Base-by-base conservation (phyloP, 768 basidiomycete genomes). In the Boletus pseudo-olivaceus region DNA sequence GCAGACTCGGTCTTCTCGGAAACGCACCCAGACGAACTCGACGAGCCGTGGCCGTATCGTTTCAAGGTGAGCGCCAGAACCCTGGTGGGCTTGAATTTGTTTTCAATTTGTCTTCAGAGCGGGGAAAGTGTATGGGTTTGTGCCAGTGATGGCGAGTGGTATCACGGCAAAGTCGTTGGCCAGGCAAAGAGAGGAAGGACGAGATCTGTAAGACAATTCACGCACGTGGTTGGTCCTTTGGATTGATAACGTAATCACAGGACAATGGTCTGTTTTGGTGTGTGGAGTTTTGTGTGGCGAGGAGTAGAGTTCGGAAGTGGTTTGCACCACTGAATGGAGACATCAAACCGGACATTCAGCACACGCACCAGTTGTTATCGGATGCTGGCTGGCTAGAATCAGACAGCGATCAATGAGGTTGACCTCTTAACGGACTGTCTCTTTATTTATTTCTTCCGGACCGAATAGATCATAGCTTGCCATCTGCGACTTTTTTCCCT, bases 311-410 rank as follows among this genome's bases (percentile, higher is more conserved):
- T 32, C 79, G 84, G 33, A 83, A 81, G 64, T 83, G 81, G 63
- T 81, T 83, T 62, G 77, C 84, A 2, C 84, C 85, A 7, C 69
- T 83, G 46, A 81, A 85, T 50, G 85, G 84, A 17, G 83, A 85
- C 56, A 77, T 87, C 51, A 87, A 87, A 66, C 84, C 85, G 3
- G 77, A 87, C 62, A 78, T 60, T 1, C 49, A 66, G 20, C 71
- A 77, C 51, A 74, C 79, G 3, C 76, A 77, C n/a, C 54, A 61
- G 32, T 61, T 87, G 53, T 70, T 87, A 23, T 67, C 71, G 51
- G 73, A 76, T 7, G 78, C 75, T 43, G 82, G 81, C 6, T 80
- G 76, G 78, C 56, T 81, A 19, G 69, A 61, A 20, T 30, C 42
- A 14, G 49, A 60, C 32, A 51, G 40, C 29, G 51, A 56, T 43